phyloP scores from a whole-genome alignment of 495 filamentous ascomycete species.

The Copromyces sp. region DNA sequence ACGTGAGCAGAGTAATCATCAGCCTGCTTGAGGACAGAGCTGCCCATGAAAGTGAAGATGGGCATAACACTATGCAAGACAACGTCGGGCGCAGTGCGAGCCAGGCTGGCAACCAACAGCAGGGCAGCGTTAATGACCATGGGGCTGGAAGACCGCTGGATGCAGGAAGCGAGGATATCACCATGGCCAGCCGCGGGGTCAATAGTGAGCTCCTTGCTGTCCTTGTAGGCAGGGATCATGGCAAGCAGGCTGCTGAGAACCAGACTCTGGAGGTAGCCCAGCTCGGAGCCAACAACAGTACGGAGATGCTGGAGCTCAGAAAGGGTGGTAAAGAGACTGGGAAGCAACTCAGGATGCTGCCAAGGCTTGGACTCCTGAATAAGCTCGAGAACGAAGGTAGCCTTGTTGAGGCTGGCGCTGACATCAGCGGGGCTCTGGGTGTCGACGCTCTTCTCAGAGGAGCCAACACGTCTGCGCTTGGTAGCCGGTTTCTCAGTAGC shows the following conservation, averaged over 20 bases:
- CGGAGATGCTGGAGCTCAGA: constrained; percentile 77
- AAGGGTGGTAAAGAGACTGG: constrained; percentile 68
- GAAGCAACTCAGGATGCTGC: constrained; percentile 60
- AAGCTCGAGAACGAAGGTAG: constrained; percentile 81
- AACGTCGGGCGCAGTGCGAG: constrained; percentile 72
- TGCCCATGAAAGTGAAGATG: constrained; percentile 95
- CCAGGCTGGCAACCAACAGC: constrained; percentile 75
- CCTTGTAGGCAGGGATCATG: constrained; percentile 67
- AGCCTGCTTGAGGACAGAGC: constrained; percentile 74
- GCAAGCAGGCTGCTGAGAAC: constrained; percentile 64
- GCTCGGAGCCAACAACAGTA: constrained; percentile 56
- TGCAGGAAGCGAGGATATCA: constrained; percentile 82
- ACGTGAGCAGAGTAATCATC: constrained; percentile 95
- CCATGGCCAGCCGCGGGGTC: constrained; percentile 67
- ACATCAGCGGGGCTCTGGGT: constrained; percentile 39
- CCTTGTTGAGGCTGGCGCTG: constrained; percentile 52
- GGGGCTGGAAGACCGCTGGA: constrained; percentile 76
- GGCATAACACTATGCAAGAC: constrained; percentile 97
- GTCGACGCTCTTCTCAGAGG: constrained; percentile 41
- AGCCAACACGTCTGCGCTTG: constrained; percentile 69
- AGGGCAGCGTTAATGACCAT: constrained; percentile 87
- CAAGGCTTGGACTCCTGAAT: constrained; percentile 67
- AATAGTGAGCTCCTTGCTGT: constrained; percentile 47
- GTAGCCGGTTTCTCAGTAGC: constrained; percentile 51
- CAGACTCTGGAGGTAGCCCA: constrained; percentile 77